Percentiles rank a stretch among this genome's conserved stretches.
Evolutionary conservation across 2,329 filamentous ascomycete genomes (phyloP).

Genomic region (Dendrostoma leiphaemia): DNA sequence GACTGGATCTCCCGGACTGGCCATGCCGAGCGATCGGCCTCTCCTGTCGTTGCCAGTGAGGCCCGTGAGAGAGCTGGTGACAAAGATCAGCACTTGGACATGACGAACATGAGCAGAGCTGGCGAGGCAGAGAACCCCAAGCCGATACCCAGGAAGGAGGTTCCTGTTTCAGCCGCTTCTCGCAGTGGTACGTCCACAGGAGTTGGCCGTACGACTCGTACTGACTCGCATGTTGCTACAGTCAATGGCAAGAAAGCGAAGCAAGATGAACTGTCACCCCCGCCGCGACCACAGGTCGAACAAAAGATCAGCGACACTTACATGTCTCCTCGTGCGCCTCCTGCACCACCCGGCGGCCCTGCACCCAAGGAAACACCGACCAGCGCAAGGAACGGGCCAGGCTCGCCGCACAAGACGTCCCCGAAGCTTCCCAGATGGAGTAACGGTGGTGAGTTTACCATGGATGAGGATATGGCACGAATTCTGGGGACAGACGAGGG

Average conservation of each 20-base stretch:
- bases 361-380: conserved; percentile 47
- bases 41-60: conserved; percentile 58
- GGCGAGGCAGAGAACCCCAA: conserved; percentile 40
- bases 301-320: conserved; percentile 51
- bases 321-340: conserved; percentile 57
- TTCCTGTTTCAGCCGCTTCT: conserved; percentile 38
- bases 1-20: conserved; percentile 34
- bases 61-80: conserved; percentile 55
- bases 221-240: conserved; percentile 22
- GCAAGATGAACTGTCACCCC: conserved; percentile 24
- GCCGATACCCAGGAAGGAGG: conserved; percentile 63
- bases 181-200: conserved; percentile 41
- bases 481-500: conserved; percentile 78
- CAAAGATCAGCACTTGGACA: conserved; percentile 41
- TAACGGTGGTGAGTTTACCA: conserved; percentile 79
- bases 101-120: conserved; percentile 37
- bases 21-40: conserved; percentile 35
- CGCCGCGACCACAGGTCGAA: conserved; percentile 32
- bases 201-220: conserved; percentile 12
- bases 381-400: conserved; percentile 34
- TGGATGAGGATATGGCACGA: conserved; percentile 94
- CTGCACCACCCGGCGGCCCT: conserved; percentile 43
- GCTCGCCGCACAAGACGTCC: conserved; percentile 50
- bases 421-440: conserved; percentile 73
- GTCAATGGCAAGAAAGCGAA: conserved; percentile 34